Base-by-base conservation (phyloP, 164 flowering plant genomes). In the Vitis labrusca region DNA sequence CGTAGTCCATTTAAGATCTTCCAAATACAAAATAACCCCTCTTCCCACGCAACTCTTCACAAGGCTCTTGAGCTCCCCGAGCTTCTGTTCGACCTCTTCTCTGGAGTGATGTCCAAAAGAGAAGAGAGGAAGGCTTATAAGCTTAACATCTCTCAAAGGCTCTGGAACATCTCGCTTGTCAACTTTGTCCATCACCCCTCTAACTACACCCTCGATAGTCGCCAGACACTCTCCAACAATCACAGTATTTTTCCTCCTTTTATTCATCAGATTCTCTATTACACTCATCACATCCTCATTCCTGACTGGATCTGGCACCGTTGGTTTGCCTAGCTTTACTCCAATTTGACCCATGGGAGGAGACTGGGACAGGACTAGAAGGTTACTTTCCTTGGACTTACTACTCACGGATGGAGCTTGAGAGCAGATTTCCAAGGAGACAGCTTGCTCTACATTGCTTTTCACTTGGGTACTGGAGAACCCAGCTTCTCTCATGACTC, bases 401-500 rank as follows among this genome's bases (percentile, higher is more conserved):
- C 54, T 70, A 55, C 70, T 73, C 7, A 62, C 67, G 19, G 66
- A 23, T 50, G 82, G 51, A 57, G 80, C 58, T 61, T 78, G 79
- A 62, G 85, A 64, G 52, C 82, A 85, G 5, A 84, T 81, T 71
- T 90, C 91, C 47, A 84, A 71, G 56, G 98, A 87, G 1, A 88
- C 84, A 15, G 89, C 88, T 81, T 89, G 86, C 56, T 95, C 98
- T 1, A 95, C 93, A 56, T 93, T 90, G 79, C 79, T 83, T 73
- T 95, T 95, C 61, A 95, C 97, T 71, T 90, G 94, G 27, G 97
- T 84, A 70, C 99, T 95, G 2, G 97, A 88, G 71, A 95, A 95
- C 51, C 98, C 97, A 29, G 99, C 99, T 73, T 95, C 99, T 73
- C 88, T 87, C 99, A 95, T 95, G 66, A 93, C 99, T 74, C 99